phyloP scores from a whole-genome alignment of 23 red algal species.

The Agarophyton chilense region DNA sequence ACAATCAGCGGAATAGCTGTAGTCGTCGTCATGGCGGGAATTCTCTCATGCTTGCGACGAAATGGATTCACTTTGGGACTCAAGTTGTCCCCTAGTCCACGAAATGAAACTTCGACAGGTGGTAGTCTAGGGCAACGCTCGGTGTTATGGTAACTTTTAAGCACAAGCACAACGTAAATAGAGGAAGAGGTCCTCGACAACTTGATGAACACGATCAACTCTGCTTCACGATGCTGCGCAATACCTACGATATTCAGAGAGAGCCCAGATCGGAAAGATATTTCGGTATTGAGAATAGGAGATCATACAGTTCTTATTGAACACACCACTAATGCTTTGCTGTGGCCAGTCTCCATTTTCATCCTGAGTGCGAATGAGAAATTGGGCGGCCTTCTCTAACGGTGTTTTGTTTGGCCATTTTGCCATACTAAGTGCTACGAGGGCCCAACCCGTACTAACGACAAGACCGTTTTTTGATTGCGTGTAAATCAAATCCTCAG shows the following conservation, averaged over 20 bases:
- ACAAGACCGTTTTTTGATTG: slow-evolving; percentile 79
- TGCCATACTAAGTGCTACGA: slow-evolving; percentile 76
- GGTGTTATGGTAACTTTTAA: background rate
- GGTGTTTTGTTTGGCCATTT: slow-evolving; percentile 57
- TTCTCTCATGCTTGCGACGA: background rate
- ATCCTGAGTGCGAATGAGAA: slow-evolving; percentile 73
- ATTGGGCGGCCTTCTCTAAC: slow-evolving; percentile 64
- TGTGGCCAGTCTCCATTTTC: slow-evolving; percentile 93
- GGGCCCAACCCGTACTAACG: slow-evolving; percentile 95
- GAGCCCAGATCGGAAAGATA: slow-evolving; percentile 94
- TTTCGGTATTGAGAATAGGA: slow-evolving; percentile 93
- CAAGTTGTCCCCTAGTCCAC: background rate
- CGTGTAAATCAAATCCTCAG: slow-evolving; percentile 56
- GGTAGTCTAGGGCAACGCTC: background rate
- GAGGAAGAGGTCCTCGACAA: too few relatives aligned
- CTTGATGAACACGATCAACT: too few relatives aligned
- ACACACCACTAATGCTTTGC: slow-evolving; percentile 95
- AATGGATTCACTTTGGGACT: background rate
- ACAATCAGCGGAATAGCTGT: background rate
- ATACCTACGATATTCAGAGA: slow-evolving; percentile 77
- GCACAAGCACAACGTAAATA: background rate
- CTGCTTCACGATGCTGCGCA: background rate
- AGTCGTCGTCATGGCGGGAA: background rate
- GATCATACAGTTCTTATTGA: slow-evolving; percentile 99
- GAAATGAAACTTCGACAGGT: background rate